Base-by-base conservation (phyloP, 805 yeast species). In the Schwanniomyces occidentalis region DNA sequence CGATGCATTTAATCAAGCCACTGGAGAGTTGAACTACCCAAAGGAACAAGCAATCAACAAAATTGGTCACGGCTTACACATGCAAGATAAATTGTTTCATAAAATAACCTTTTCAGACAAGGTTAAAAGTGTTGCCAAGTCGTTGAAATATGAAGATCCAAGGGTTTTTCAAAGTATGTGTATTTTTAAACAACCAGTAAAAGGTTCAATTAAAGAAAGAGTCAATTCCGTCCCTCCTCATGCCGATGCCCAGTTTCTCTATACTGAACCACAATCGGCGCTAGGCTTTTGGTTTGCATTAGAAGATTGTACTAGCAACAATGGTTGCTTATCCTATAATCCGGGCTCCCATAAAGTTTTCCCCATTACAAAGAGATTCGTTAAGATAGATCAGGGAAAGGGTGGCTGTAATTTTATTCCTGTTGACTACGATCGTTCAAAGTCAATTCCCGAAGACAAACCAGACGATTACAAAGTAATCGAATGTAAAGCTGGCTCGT, bases 281-380 rank as follows among this genome's bases (percentile, higher is more conserved):
- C 55, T 84, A 24, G 95, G 95, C 2, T 85, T 82, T 52, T 85
- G 95, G 95, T 76, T 79, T 51, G 90, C 93, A 0, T 58, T 85
- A 42, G 88, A 85, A 47, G 85, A 82, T 47, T 85, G 93, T 53
- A 78, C 82, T 1, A 38, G 53, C 2, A 61, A 58, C 4, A 85
- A 85, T 55, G 93, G 95, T 0, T 83, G 91, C 39, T 61, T 85
- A 13, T 73, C 78, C 38, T 83, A 71, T 48, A 66, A 75, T 10
- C 88, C 90, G 0, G 91, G 90, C 0, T 75, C 86, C 3, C 93
- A 85, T 51, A 75, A 73, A 52, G 63, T 58, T 5, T 62, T 65
- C 22, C 78, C 79, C 1, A 68, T 85, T 3, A 63, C 65, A 7
- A 79, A 78, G 49, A 64, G 93, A 41, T 81, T 85, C 61, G 83